These are phyloP conservation scores for Chaetomiaceae sp. DNA, from an alignment of 2,329 filamentous ascomycete genomes.

Conservation along the genomic window DNA sequence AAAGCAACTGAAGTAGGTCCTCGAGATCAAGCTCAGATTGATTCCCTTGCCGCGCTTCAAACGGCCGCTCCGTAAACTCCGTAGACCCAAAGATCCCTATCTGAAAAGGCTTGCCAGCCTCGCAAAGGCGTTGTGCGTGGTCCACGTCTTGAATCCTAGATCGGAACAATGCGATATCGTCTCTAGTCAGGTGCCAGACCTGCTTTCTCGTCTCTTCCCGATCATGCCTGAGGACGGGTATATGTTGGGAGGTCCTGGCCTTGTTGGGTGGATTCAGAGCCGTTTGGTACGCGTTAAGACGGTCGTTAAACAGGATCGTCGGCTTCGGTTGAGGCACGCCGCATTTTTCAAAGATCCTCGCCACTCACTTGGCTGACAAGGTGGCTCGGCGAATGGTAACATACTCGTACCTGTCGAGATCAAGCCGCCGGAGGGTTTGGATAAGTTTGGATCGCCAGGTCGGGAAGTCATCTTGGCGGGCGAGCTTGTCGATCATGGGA, in stretches of 20 bases:
- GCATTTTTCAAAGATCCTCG: constrained; percentile 5
- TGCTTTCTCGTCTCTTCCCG: background rate
- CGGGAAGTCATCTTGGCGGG: too few relatives aligned
- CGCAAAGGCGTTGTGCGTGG: background rate
- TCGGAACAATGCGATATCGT: background rate
- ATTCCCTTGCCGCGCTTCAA: background rate
- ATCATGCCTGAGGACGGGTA: background rate
- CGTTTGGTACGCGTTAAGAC: background rate
- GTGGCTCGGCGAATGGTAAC: too few relatives aligned
- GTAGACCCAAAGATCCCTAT: background rate
- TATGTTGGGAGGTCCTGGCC: too few relatives aligned
- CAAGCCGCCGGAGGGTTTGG: too few relatives aligned
- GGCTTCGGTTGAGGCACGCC: background rate
- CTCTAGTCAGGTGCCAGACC: background rate
- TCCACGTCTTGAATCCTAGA: background rate
- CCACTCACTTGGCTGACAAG: constrained; percentile 1
- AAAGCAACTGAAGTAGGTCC: background rate
- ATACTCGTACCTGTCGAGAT: too few relatives aligned
- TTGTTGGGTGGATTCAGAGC: constrained; percentile 3
- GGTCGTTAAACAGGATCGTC: constrained; percentile 4
- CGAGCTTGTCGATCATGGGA: too few relatives aligned
- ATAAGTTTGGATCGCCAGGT: too few relatives aligned
- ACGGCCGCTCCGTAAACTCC: background rate
- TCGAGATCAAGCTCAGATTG: background rate
- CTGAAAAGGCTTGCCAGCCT: background rate